Base-by-base conservation (phyloP, 306 rosid genomes). In the Fragaria nilgerrensis region DNA sequence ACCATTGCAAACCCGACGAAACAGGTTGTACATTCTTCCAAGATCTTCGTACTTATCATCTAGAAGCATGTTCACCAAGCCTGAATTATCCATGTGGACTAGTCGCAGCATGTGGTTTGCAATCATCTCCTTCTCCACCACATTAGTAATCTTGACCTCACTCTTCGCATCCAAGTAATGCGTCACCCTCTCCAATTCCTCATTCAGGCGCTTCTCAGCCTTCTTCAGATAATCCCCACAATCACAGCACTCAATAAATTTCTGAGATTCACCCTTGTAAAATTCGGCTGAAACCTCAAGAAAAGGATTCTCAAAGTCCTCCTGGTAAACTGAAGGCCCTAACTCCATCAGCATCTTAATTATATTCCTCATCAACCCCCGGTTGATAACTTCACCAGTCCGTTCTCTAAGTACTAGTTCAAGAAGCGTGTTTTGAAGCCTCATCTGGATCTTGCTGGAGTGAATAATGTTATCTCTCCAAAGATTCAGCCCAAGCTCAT, bases 101-200 rank as follows among this genome's bases (percentile, higher is more conserved):
- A 93, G 82, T 82, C 88, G 90, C 68, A 84, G 85, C 93, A 93
- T 91, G 86, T 93, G 93, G 82, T 87, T 86, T 69, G 87, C 87
- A 77, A 93, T 86, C 92, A 93, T 87, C 96, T 89, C 96, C 82
- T 87, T 82, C 84, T 89, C 97, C 81, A 89, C 91, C 68, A 93
- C 92, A 56, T 79, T 79, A 39, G 91, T 88, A 75, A 91, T 91
- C 80, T 93, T 91, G 72, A 73, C 81, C 83, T 89, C 93, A 65
- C 91, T 91, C 82, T 36, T 84, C 20, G 88, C 73, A 78, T 93
- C 97, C 89, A 94, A 74, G 90, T 94, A 94, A 84, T 94, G 94
- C 27, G 88, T 85, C 84, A 87, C 96, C 83, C 98, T 90, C 64
- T 92, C 98, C 75, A 90, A 86, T 87, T 94, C 98, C 88, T 94